Base-by-base conservation (phyloP, 495 filamentous ascomycete species). In the Aspergillus mulundensis region DNA sequence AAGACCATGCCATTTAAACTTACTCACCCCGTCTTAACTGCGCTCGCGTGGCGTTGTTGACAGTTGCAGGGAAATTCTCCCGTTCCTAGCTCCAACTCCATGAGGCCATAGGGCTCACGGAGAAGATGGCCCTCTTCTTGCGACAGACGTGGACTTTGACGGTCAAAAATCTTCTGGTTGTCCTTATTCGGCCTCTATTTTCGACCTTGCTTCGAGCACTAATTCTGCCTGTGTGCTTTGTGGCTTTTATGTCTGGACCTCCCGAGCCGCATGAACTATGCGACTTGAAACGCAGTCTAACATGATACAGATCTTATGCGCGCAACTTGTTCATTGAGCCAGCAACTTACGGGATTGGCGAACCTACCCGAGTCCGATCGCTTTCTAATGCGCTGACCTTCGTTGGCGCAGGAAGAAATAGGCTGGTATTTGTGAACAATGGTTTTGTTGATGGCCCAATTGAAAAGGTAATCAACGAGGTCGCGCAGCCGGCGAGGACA, bases 341-440 rank as follows among this genome's bases (percentile, higher is more conserved):
- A 5, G 82, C 86, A 1, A 67, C 72, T 1, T 94, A 77, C 57
- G 91, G 91, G 43, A 84, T 95, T 57, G 84, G 80, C 3, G 57
- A 69, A 1, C 60, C 80, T 1, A 73, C 67, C 11, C 75, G 83
- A 1, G 62, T 95, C 40, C 79, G 82, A 45, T 79, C 81, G 21
- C 74, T 95, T 7, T 58, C 70, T 15, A 67, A 85, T 51, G 87
- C 81, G 1, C 67, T 95, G 19, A 62, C 62, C n/a, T 65, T 66
- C 10, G 74, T 83, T 5, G 50, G 53, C 10, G 74, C 70, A 5
- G 78, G 81, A 7, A 75, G 82, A 52, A 66, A 86, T 41, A 89
- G 73, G 16, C 70, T 96, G n/a, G 86, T 83, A n/a, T 89, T 96
- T 58, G 84, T 94, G 40, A 83, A 93, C 64, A 87, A 82, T 71